Conservation (phyloP, 257 asterid genomes). For the Solanum clarkiae region DNA sequence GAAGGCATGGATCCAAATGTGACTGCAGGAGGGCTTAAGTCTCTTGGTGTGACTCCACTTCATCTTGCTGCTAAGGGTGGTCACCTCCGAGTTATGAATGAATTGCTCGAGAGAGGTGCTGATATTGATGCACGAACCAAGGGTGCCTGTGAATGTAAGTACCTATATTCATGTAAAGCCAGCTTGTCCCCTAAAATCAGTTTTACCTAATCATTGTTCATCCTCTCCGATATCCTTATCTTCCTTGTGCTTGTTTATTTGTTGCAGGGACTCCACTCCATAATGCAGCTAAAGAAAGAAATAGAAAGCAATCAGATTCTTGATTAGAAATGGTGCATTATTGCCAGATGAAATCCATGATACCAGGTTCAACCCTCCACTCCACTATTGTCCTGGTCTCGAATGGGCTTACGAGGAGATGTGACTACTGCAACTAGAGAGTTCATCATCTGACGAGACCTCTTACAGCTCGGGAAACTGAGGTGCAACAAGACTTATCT, state of each 20-base stretch:
- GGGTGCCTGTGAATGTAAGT: conserved; percentile 86
- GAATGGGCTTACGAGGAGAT: conserved; percentile 94
- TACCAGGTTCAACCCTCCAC: conserved; percentile 93
- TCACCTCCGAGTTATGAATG: conserved; percentile 81
- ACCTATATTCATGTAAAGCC: background rate
- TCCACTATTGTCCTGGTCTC: conserved; percentile 90
- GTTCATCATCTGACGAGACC: conserved; percentile 53
- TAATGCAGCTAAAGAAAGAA: conserved; percentile 86
- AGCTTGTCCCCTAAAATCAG: background rate
- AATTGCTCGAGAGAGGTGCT: conserved; percentile 79
- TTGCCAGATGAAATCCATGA: conserved; percentile 77
- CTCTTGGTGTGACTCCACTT: conserved; percentile 91
- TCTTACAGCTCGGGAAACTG: conserved; percentile 60
- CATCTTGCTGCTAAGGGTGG: conserved; percentile 99
- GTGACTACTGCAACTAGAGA: conserved; percentile 53
- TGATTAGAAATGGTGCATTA: conserved; percentile 83
- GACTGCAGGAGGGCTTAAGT: conserved; percentile 82
- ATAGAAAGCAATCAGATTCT: conserved; percentile 73
- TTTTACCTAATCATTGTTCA: background rate
- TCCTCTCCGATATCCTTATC: background rate
- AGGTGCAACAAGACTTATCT: background rate
- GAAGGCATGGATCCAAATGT: conserved; percentile 86
- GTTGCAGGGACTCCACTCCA: conserved; percentile 96
- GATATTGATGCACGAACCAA: conserved; percentile 89
- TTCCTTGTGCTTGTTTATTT: background rate